Base-by-base conservation (phyloP, 2,329 filamentous ascomycete species). In the Botryotinia calthae region DNA sequence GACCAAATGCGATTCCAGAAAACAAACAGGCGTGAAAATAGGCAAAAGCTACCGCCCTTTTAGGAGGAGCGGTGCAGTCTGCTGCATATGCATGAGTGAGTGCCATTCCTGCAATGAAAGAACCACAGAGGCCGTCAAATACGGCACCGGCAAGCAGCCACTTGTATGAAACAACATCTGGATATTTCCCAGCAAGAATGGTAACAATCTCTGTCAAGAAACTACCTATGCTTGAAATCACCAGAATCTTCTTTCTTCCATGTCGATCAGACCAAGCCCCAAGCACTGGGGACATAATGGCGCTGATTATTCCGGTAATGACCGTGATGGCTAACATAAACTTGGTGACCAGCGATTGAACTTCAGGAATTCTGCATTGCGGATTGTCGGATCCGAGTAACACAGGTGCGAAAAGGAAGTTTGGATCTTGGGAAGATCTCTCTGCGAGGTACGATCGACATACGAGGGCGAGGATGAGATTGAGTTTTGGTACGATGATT, bases 1-100 rank as follows among this genome's bases (percentile, higher is more conserved):
- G 96, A 0, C 96, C 96, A 46, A 95, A 82, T 0, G 96, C 95
- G 63, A 98, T 89, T n/a, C 96, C 96, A 2, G 88, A 87, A 81
- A 97, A 98, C 14, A 99, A 85, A 77, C 91, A 94, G 18, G 93
- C 94, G 78, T 98, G 93, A 78, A 98, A 91, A 80, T 95, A 95
- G 10, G 94, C 95, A 81, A 98, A 96, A 7, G 90, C 89, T 12
- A 97, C 92, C 74, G 91, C 93, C 31, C 96, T 90, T 79, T 89
- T 89, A 44, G 92, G 91, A 0, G 94, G 93, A 6, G 92, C 85
- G 0, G 94, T 95, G 82, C 94, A 97, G 82, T 99, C 96, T 58
- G 93, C 91, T 20, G 93, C 91, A 82, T 98, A 99, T 0, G 95
- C 94, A 81, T 97, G 91, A 34, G 89, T 90, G 31, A 91, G 84